phyloP scores from a whole-genome alignment of 306 rosid genomes.

The Medicago ruthenica region DNA sequence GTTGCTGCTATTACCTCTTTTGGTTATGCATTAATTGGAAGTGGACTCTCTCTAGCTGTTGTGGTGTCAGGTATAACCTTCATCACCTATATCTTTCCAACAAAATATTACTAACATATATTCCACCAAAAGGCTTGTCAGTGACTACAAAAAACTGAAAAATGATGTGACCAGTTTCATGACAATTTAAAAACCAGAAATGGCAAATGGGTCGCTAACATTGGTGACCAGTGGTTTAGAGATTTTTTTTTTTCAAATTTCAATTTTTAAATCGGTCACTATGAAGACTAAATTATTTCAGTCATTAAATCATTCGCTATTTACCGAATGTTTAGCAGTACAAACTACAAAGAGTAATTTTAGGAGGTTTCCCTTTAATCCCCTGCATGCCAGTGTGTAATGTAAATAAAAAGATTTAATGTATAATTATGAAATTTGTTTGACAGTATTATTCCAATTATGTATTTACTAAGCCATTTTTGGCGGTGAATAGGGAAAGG shows the following conservation, averaged over 20 bases:
- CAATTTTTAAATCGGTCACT: too few relatives aligned
- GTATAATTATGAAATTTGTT: slow-evolving; percentile 3
- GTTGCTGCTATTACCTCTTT: slow-evolving; percentile 71
- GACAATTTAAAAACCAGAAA: background rate
- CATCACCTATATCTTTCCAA: background rate
- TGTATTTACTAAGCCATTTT: background rate
- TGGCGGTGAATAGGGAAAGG: slow-evolving; percentile 50
- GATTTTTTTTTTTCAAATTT: too few relatives aligned
- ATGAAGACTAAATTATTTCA: background rate
- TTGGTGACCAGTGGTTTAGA: too few relatives aligned
- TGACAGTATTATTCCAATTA: background rate
- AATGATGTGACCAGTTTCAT: background rate
- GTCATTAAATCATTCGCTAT: background rate
- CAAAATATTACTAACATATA: background rate
- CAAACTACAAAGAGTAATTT: too few relatives aligned
- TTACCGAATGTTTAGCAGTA: too few relatives aligned
- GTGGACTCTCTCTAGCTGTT: slow-evolving; percentile 58
- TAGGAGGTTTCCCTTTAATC: background rate
- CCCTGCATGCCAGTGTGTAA: slow-evolving; percentile 8
- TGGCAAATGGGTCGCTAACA: background rate
- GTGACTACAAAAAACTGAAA: background rate
- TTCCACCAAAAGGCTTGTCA: background rate
- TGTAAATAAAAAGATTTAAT: background rate
- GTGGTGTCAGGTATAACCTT: slow-evolving; percentile 46
- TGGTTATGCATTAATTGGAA: slow-evolving; percentile 64